Conservation (phyloP, 78 protist genomes). For the Pigoraptor vietnamica region DNA sequence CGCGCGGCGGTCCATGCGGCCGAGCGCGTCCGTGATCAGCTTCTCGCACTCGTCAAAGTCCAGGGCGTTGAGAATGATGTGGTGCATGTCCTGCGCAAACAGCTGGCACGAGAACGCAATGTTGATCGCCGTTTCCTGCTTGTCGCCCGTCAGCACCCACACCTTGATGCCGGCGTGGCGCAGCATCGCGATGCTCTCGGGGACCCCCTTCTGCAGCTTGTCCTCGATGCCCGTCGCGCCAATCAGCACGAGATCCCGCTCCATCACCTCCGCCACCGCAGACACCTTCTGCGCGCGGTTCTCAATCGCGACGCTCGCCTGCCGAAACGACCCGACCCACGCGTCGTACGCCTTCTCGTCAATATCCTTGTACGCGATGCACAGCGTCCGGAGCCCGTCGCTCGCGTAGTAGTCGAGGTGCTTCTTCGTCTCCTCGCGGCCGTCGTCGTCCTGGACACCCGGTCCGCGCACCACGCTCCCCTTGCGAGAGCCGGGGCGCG, state of each 20-base stretch:
- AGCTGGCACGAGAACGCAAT: constrained; percentile 82
- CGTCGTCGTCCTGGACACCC: neutral
- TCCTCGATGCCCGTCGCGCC: constrained; percentile 70
- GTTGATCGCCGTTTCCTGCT: constrained; percentile 95
- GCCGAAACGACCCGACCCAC: neutral
- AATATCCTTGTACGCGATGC: neutral
- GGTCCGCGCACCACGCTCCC: too few relatives aligned
- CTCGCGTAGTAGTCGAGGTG: constrained; percentile 14
- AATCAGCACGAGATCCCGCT: constrained; percentile 36
- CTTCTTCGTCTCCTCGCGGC: neutral
- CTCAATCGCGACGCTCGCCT: neutral
- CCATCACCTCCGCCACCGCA: constrained; percentile 41
- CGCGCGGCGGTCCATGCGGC: neutral
- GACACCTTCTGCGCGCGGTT: constrained; percentile 1
- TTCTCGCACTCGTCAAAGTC: neutral
- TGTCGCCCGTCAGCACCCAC: constrained; percentile 95
- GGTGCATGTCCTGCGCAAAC: constrained; percentile 41
- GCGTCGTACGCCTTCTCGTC: neutral
- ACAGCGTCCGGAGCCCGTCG: constrained; percentile 51
- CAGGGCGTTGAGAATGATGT: constrained; percentile 42
- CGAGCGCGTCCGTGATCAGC: neutral
- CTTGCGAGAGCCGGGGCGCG: too few relatives aligned
- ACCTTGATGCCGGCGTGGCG: constrained; percentile 36
- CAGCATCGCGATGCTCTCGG: constrained; percentile 31
- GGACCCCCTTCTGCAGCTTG: constrained; percentile 41